phyloP scores from a whole-genome alignment of 306 rosid genomes.

The Prunus davidiana region DNA sequence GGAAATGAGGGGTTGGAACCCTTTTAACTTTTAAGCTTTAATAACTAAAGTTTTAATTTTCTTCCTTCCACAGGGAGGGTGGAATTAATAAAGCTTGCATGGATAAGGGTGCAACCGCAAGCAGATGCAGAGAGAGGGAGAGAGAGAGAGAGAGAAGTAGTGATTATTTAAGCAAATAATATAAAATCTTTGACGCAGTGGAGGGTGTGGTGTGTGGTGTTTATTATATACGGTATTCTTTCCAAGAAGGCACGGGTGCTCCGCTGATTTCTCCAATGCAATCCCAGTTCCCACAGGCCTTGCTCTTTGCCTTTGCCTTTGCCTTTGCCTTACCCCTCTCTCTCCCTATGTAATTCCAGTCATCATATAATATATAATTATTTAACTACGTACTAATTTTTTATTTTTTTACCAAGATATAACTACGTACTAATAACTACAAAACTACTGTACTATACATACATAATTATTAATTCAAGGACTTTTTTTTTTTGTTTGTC shows the following conservation, averaged over 20 bases:
- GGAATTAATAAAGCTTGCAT: neutral
- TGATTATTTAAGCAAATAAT: neutral
- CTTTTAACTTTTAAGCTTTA: neutral
- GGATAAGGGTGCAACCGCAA: neutral
- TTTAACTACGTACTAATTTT: too few relatives aligned
- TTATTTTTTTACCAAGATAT: too few relatives aligned
- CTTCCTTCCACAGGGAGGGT: neutral
- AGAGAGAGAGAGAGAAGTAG: neutral
- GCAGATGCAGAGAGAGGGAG: neutral
- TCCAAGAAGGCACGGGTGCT: constrained; percentile 91
- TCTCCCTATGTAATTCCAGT: too few relatives aligned
- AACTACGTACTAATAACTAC: too few relatives aligned
- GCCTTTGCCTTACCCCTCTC: too few relatives aligned
- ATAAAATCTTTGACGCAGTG: neutral
- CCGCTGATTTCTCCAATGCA: constrained; percentile 93
- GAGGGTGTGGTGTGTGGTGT: neutral
- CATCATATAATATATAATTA: too few relatives aligned
- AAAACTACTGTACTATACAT: too few relatives aligned
- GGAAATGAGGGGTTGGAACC: neutral
- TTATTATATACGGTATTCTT: constrained; percentile 22
- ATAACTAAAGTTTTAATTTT: neutral
- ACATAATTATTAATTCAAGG: too few relatives aligned
- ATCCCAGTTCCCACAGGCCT: constrained; percentile 38
- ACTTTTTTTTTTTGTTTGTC: too few relatives aligned
- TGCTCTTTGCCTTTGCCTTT: too few relatives aligned